Evolutionary conservation across 345 rosid genomes (phyloP).

Genomic region (Citrus medica): DNA sequence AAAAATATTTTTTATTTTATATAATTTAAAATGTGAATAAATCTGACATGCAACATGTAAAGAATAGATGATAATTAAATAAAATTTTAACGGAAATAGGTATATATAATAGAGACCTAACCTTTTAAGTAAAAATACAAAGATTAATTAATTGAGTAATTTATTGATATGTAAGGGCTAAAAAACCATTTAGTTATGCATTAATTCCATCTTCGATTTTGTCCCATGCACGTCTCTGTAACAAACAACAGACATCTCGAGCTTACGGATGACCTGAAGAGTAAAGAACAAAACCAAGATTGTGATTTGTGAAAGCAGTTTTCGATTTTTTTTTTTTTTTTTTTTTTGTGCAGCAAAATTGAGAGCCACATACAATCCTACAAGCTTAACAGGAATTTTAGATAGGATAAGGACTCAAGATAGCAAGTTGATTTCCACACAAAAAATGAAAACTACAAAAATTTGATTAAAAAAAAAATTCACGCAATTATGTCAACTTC

Average conservation of each 20-base stretch:
- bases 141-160: too few species aligned
- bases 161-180: too few species aligned
- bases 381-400: constrained; percentile 13
- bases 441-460: constrained; percentile 17
- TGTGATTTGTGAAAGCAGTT: neutral
- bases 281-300: neutral
- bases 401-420: constrained; percentile 51
- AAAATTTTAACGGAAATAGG: too few species aligned
- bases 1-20: too few species aligned
- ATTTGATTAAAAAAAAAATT: neutral
- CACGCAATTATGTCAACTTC: constrained; percentile 40
- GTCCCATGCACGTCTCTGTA: neutral
- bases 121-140: too few species aligned
- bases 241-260: neutral
- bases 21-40: too few species aligned
- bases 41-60: too few species aligned
- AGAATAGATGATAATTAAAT: too few species aligned
- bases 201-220: neutral
- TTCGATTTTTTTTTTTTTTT: too few species aligned
- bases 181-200: neutral
- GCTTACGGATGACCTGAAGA: neutral
- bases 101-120: too few species aligned
- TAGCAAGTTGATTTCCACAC: constrained; percentile 49
- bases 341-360: neutral
- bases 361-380: constrained; percentile 44